Conservation (phyloP, 139 green algal species). For the Auxenochlorella pyrenoidosa region DNA sequence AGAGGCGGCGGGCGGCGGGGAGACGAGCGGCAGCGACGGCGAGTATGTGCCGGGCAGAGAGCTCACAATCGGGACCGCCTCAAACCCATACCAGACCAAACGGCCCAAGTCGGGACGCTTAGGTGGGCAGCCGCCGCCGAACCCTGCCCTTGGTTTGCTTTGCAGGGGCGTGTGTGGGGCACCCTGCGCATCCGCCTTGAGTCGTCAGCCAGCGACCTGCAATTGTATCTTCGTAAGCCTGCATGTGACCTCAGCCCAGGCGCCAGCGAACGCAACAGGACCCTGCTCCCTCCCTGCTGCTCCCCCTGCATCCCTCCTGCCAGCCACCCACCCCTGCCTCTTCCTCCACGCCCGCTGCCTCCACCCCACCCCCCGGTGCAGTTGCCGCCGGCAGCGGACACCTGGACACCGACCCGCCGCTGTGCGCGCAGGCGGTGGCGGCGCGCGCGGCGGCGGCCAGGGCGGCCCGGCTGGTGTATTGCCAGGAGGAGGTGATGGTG, state of each 20-base stretch:
- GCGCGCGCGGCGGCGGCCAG: constrained; percentile 25
- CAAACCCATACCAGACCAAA: constrained; percentile 9
- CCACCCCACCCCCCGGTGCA: neutral
- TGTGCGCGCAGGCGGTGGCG: constrained; percentile 40
- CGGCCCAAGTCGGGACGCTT: neutral
- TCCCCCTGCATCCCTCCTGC: neutral
- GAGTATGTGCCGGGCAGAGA: neutral
- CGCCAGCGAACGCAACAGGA: too few species aligned
- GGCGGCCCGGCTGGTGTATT: constrained; percentile 40
- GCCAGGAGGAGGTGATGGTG: constrained; percentile 58
- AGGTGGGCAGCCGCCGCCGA: neutral
- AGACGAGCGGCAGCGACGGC: constrained; percentile 5
- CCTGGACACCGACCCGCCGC: constrained; percentile 11
- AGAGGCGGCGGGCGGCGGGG: neutral
- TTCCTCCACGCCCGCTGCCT: neutral
- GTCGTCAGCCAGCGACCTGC: too few species aligned
- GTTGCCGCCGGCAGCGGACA: neutral
- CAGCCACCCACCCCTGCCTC: neutral
- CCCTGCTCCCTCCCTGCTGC: neutral
- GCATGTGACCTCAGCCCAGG: too few species aligned
- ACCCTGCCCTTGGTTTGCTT: too few species aligned
- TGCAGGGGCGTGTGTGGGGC: too few species aligned
- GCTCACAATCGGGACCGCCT: neutral
- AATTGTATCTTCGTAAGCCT: too few species aligned
- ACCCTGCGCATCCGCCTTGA: too few species aligned